Base-by-base conservation (phyloP, 176 grass and related monocot species). In the Oropetium thomaeum region DNA sequence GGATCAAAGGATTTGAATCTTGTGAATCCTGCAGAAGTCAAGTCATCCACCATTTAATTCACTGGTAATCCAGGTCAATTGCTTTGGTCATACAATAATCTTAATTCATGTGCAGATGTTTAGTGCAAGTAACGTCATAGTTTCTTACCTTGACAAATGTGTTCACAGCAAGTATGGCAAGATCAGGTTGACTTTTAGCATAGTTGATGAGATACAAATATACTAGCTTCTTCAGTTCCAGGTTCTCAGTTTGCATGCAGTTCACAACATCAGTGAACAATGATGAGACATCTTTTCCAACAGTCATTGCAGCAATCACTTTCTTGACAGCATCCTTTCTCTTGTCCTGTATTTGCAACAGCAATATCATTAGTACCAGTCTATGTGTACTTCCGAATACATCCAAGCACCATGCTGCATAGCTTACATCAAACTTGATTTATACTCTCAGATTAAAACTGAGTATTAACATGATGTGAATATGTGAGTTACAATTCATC, bases 191-290 rank as follows among this genome's bases (percentile, higher is more conserved):
- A 79, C 96, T 99, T 81, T 95, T 99, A 66, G 96, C 96, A 63
- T 99, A 99, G 75, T 99, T 99, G 74, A 99, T 95, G 29, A 99
- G 96, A 86, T 95, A 99, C 44, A 99, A 85, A 86, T 99, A 99
- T 33, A 99, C 96, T 83, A 99, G 82, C 69, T 99, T 99, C 85
- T 99, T 99, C 52, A 99, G 74, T 79, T 99, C 96, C 61, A 99
- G 77, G 69, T 95, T 99, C 72, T 99, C 96, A 10, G 96, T 99
- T 77, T 99, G 96, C 96, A 94, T 99, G 79, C 96, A 99, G 83
- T 99, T 99, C 48, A 94, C 96, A 8, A 95, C 91, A 66, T 99
- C 96, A 12, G 96, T 99, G 71, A 99, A 99, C 51, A 99, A 79
- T 73, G 96, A 99, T 33, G 91, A 99, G 32, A 99, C 91, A 84